Base-by-base conservation (phyloP, 1,139 yeast genomes). In the Debaryomyces coudertii region DNA sequence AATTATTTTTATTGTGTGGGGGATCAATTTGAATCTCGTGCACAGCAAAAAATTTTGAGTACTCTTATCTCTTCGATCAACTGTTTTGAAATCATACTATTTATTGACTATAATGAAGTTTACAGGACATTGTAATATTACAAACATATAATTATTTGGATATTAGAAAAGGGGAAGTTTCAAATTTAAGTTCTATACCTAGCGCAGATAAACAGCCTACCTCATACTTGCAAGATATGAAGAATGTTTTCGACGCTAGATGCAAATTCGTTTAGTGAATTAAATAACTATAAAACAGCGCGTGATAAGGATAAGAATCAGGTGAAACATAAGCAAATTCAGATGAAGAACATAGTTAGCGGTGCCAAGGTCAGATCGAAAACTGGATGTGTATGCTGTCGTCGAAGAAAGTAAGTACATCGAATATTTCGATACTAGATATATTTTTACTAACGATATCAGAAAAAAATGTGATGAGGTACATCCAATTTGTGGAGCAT, bases 381-480 rank as follows among this genome's bases (percentile, higher is more conserved):
- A 36, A 37, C 44, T 15, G 52, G 52, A 18, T 48, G 52, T 33
- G 20, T 35, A 4, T 30, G 43, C 29, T 48, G 52, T 20, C 40
- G 44, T 23, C 42, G 36, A 35, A 44, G 48, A 38, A 49, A 44
- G 47, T 44, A 35, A 40, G 47, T 44, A 15, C 11, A 29, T 35
- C 5, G 22, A 5, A 20, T 20, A 20, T 5, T 31, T 30, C 15
- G 14, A 34, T 24, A 8, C 20, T 7, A 11, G 11, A 9, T 9
- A 4, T 15, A 11, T 7, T 5, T 14, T 15, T 22, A 30, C 39
- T 27, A 44, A 34, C 40, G 14, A 18, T 34, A 7, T 14, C 18
- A 44, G 50, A 25, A 47, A 47, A 36, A 64, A 63, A 44, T 65
- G 70, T 47, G 69, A 65, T 47, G 69, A 65, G 49, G 45, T 44